Percentiles rank a stretch among this genome's conserved stretches.
Evolutionary conservation across 1,139 yeast genomes (phyloP).

Genomic region (Suhomyces coccinellae): DNA sequence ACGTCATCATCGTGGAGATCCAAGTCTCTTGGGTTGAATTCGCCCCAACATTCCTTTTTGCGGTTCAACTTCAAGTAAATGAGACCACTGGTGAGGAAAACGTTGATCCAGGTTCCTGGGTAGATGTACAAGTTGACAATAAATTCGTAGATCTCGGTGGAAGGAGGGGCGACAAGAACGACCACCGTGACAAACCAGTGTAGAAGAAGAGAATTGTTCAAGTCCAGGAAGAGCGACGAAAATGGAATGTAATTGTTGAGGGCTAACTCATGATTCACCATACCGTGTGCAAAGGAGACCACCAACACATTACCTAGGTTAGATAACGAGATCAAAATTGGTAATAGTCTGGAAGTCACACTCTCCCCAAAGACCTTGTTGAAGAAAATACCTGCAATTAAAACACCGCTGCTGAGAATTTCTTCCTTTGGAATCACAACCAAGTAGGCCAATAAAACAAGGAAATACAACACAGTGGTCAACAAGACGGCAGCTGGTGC

Average conservation of each 20-base stretch:
- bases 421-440: constrained; percentile 72
- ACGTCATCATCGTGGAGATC: constrained; percentile 9
- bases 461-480: constrained; percentile 62
- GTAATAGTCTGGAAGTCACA: constrained; percentile 61
- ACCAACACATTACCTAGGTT: constrained; percentile 79
- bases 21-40: constrained; percentile 18
- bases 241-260: constrained; percentile 73
- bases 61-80: constrained; percentile 38
- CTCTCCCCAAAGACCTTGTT: constrained; percentile 68
- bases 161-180: constrained; percentile 48
- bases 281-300: constrained; percentile 75
- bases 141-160: constrained; percentile 48
- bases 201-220: constrained; percentile 43
- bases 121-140: constrained; percentile 51
- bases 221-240: constrained; percentile 54
- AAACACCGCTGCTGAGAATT: constrained; percentile 60
- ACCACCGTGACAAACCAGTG: constrained; percentile 53
- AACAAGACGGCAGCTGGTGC: constrained; percentile 68
- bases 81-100: constrained; percentile 43
- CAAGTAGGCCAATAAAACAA: constrained; percentile 71
- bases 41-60: constrained; percentile 35
- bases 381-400: constrained; percentile 75
- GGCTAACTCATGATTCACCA: constrained; percentile 75
- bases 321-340: constrained; percentile 72
- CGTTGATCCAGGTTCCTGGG: constrained; percentile 54